These are phyloP conservation scores for Amanita thiersii DNA, from an alignment of 768 basidiomycete species.

Conservation along the genomic window DNA sequence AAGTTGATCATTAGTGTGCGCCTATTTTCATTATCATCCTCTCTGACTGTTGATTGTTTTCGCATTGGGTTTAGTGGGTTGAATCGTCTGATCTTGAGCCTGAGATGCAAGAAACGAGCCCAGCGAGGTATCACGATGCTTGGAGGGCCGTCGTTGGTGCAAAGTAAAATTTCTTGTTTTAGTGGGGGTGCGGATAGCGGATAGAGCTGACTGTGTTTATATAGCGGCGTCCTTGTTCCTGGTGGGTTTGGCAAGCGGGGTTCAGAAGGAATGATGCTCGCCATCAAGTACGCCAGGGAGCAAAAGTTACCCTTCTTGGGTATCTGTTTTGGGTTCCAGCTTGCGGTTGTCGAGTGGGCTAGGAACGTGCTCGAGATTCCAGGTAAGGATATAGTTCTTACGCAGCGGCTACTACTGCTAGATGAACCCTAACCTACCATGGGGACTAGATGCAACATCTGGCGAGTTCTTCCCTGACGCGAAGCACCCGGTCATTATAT, in stretches of 20 bases:
- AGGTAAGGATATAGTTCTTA: slow-evolving; percentile 30
- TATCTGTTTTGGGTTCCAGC: slow-evolving; percentile 96
- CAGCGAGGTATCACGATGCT: slow-evolving; percentile 90
- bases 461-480: slow-evolving; percentile 65
- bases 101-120: slow-evolving; percentile 67
- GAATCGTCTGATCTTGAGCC: slow-evolving; percentile 90
- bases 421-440: slow-evolving; percentile 1
- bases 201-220: slow-evolving; percentile 8
- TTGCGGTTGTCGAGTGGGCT: slow-evolving; percentile 94
- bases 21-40: slow-evolving; percentile 9
- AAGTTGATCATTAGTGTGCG: slow-evolving; percentile 76
- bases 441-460: slow-evolving; percentile 81
- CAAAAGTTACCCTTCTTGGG: slow-evolving; percentile 93
- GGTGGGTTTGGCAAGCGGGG: slow-evolving; percentile 94
- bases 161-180: slow-evolving; percentile 39
- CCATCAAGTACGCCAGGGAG: slow-evolving; percentile 96
- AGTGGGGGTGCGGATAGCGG: neutral
- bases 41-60: neutral
- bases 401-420: slow-evolving; percentile 3
- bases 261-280: slow-evolving; percentile 95
- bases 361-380: slow-evolving; percentile 69
- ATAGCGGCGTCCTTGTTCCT: slow-evolving; percentile 91
- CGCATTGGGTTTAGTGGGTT: slow-evolving; percentile 63
- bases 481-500: slow-evolving; percentile 73
- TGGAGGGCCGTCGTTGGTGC: slow-evolving; percentile 91